Base-by-base conservation (phyloP, 2,329 filamentous ascomycete species). In the Pseudogymnoascus sp. region DNA sequence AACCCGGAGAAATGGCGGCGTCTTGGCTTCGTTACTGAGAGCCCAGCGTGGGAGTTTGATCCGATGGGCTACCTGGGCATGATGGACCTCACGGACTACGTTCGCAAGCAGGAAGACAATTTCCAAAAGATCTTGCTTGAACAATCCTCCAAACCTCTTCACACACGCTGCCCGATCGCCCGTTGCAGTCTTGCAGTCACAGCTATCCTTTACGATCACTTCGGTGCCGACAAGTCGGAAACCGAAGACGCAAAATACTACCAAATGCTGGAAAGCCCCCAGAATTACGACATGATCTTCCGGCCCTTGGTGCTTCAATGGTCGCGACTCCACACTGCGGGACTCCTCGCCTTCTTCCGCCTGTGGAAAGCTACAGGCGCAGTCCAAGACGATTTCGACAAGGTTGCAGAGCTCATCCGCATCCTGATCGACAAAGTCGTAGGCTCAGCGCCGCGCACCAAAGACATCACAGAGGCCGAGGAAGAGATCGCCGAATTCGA, bases 11-110 rank as follows among this genome's bases (percentile, higher is more conserved):
- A 97, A 74, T 99, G 95, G 95, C 84, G 92, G 70, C 83, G 93
- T 62, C 75, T 99, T 45, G 95, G 95, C 2, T 99, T 99, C 71
- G 89, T 95, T 74, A 88, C 89, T 0, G 95, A 99, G 75, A 93
- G 85, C 68, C 95, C 95, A 3, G 87, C 87, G 0, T 82, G 83
- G 70, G 95, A 99, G 69, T 97, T 99, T 72, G 87, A 91, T 18
- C 80, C 85, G 40, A 89, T 90, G 29, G 95, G 95, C 0, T 97
- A 93, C 73, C 77, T 99, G 62, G 95, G 95, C 29, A 91, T 99
- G 85, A 97, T 99, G 93, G 95, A 99, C 74, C 77, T 99, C 71
- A 91, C 92, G 1, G 93, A 97, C 75, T 99, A 91, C 73, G 91
- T 96, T 60, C 85, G 89, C 71, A 96, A 92, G 73, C 88, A 96